Base-by-base conservation (phyloP, 768 basidiomycete genomes). In the Cyathus striatus region DNA sequence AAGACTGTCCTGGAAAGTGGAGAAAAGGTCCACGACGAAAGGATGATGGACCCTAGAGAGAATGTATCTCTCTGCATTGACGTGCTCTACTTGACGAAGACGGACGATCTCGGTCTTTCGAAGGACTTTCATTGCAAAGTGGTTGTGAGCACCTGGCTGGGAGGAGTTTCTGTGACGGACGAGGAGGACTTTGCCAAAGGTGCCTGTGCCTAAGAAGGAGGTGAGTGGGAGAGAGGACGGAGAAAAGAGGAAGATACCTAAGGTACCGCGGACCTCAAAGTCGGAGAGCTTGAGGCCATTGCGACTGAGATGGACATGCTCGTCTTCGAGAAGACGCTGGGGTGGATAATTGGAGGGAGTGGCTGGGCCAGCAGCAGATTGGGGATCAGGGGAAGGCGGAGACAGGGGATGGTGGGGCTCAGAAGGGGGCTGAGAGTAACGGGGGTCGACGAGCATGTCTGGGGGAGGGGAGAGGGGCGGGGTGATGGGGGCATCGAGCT, bases 51-150 rank as follows among this genome's bases (percentile, higher is more conserved):
- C 84, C 24, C 86, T 80, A 16, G 90, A 90, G 25, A 99, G 81
- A 51, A 98, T 98, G 55, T 85, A 83, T 17, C 94, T 83, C 60
- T 99, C 96, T 6, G 90, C 91, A 56, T 95, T 97, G 55, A 98
- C 94, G 61, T 99, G 96, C 59, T 97, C 93, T 41, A 98, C 89
- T 60, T 99, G 96, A 35, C 94, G 88, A 38, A 98, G 76, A 38
- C 83, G 80, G 40, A 92, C 86, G 43, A 93, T 82, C 51, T 91
- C 87, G 3, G 78, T 76, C 63, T 95, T 94, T 48, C 81, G 82
- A 30, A 94, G 75, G 13, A 94, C 84, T 62, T 94, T 94, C 79
- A 95, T 77, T 7, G 91, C 91, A 55, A 88, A 94, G 58, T 82
- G 78, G 47, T 66, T 78, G 46, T 79, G 76, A 2, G 78, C 62